These are phyloP conservation scores for Colletotrichum musae DNA, from an alignment of 2,329 filamentous ascomycete genomes.

Conservation along the genomic window DNA sequence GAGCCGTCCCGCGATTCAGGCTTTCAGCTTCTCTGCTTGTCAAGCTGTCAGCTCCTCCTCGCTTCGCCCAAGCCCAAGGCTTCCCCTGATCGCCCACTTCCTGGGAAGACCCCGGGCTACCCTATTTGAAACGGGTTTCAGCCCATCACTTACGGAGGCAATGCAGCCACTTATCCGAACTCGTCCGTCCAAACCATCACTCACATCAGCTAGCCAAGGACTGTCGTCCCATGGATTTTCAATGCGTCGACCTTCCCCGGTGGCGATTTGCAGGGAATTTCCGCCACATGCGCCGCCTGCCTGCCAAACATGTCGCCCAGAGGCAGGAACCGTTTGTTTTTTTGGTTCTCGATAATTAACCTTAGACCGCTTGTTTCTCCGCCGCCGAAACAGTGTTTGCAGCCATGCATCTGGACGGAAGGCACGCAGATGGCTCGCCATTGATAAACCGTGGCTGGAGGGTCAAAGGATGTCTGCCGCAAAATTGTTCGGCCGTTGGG, in stretches of 20 bases:
- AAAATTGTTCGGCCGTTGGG: not conserved
- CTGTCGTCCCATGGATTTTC: conserved; percentile 15
- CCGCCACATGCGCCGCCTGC: conserved; percentile 4
- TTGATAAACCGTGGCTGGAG: not conserved
- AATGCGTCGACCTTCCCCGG: conserved; percentile 11
- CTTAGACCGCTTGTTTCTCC: conserved; percentile 28
- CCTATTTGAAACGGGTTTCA: conserved; percentile 33
- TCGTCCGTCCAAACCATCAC: not conserved
- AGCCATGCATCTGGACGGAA: conserved; percentile 1
- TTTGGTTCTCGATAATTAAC: conserved; percentile 8
- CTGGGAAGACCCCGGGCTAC: conserved; percentile 24
- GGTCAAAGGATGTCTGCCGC: not conserved
- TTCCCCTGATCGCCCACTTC: conserved; percentile 16
- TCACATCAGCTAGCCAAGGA: conserved; percentile 13
- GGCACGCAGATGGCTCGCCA: not conserved
- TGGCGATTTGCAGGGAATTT: conserved; percentile 13
- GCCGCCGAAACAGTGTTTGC: conserved; percentile 18
- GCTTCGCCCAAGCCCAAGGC: not conserved
- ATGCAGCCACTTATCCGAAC: conserved; percentile 37
- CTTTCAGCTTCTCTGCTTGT: conserved; percentile 11
- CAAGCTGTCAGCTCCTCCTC: conserved; percentile 15
- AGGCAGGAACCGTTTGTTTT: conserved; percentile 5
- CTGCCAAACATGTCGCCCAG: conserved; percentile 6
- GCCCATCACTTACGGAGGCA: conserved; percentile 18
- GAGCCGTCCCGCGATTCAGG: conserved; percentile 15